Conservation (phyloP, 495 filamentous ascomycete genomes). For the Rhizodiscina lignyota region DNA sequence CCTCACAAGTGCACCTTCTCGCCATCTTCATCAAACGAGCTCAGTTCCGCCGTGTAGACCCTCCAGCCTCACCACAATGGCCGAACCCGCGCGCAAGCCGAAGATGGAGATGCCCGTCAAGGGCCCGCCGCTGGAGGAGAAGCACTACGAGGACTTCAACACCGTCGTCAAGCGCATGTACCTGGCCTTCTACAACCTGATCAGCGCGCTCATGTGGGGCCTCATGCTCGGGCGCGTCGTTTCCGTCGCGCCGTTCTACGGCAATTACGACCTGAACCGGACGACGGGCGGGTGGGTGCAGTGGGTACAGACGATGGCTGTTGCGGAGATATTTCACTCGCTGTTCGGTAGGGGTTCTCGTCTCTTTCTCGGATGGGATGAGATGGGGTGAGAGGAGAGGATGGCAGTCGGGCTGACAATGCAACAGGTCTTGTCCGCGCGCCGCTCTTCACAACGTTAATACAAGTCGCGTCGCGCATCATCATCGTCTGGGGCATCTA, state of each 20-base stretch:
- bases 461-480: constrained; percentile 73
- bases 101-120: too few species aligned
- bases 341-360: constrained; percentile 32
- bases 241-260: constrained; percentile 30
- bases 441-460: constrained; percentile 65
- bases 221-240: constrained; percentile 46
- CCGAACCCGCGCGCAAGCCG: too few species aligned
- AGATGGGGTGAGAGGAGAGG: not conserved
- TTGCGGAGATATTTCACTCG: constrained; percentile 71
- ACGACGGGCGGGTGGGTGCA: constrained; percentile 46
- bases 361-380: constrained; percentile 1
- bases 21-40: too few species aligned
- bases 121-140: too few species aligned
- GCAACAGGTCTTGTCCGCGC: constrained; percentile 61
- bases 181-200: constrained; percentile 47
- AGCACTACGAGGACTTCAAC: too few species aligned
- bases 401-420: not conserved
- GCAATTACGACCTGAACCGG: constrained; percentile 34
- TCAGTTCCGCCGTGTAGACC: too few species aligned
- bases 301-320: constrained; percentile 67
- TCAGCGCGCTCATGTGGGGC: constrained; percentile 60
- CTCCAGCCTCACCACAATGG: too few species aligned
- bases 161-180: not conserved
- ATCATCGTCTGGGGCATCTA: constrained; percentile 74
- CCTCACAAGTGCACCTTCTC: too few species aligned